Conservation (phyloP, 768 basidiomycete species). For the Xanthoconium purpureum region DNA sequence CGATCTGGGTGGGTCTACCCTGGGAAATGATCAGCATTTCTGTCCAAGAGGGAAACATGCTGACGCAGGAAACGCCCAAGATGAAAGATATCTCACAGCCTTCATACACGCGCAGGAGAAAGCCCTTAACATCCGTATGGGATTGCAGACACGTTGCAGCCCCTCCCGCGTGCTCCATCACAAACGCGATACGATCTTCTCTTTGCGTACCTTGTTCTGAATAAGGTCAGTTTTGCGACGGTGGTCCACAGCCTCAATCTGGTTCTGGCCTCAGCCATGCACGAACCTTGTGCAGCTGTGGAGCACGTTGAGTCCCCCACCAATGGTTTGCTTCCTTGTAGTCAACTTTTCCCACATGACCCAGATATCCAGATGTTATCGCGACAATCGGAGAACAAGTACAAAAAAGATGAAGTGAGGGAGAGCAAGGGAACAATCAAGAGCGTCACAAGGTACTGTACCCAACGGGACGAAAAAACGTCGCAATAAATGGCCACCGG, state of each 20-base stretch:
- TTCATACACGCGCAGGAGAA: too few relatives aligned
- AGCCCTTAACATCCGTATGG: too few relatives aligned
- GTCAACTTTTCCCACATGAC: background rate
- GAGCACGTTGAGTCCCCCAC: background rate
- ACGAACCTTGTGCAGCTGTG: constrained; percentile 5
- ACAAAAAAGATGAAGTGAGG: background rate
- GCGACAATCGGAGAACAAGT: background rate
- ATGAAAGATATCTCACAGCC: too few relatives aligned
- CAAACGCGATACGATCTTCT: constrained; percentile 7
- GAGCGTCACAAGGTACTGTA: too few relatives aligned
- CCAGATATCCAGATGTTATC: background rate
- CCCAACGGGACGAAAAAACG: background rate
- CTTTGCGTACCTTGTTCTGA: constrained; percentile 1
- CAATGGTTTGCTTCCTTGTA: background rate
- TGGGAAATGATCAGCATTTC: too few relatives aligned
- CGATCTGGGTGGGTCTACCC: too few relatives aligned
- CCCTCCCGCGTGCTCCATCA: constrained; percentile 3
- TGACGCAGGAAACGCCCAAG: too few relatives aligned
- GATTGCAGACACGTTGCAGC: constrained; percentile 1
- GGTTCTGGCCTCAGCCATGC: background rate
- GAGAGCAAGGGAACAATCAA: background rate
- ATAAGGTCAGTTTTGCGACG: background rate
- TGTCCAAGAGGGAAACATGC: too few relatives aligned
- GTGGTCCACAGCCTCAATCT: background rate
- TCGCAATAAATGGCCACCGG: background rate